These are phyloP conservation scores for Fusarium secorum DNA, from an alignment of 2,329 filamentous ascomycete genomes.

Conservation along the genomic window DNA sequence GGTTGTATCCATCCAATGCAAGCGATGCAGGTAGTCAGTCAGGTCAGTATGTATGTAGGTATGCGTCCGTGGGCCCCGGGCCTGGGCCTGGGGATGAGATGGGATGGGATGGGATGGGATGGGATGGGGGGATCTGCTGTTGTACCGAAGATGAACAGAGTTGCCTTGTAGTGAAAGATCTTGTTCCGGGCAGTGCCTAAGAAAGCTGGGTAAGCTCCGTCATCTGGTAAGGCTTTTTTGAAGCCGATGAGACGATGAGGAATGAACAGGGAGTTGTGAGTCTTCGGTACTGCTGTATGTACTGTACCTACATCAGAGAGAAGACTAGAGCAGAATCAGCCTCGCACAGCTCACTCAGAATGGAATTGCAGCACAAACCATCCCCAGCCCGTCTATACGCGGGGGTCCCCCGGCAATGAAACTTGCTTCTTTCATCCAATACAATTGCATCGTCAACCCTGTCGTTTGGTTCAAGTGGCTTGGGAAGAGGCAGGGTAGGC, in stretches of 20 bases:
- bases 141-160: background rate
- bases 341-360: slow-evolving; percentile 37
- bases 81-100: too few species aligned
- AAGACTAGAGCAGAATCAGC: slow-evolving; percentile 9
- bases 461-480: slow-evolving; percentile 29
- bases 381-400: background rate
- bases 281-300: background rate
- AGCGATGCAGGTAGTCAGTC: slow-evolving; percentile 8
- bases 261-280: background rate
- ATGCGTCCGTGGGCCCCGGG: background rate
- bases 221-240: background rate
- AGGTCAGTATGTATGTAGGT: background rate
- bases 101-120: too few species aligned
- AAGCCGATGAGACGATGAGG: background rate
- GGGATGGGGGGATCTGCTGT: background rate
- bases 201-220: background rate
- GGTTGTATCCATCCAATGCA: slow-evolving; percentile 21
- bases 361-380: slow-evolving; percentile 24
- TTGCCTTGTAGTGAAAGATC: background rate
- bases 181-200: background rate
- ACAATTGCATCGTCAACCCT: slow-evolving; percentile 18
- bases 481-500: slow-evolving; percentile 30
- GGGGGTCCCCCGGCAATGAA: background rate
- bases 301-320: background rate
- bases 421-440: slow-evolving; percentile 20